These are phyloP conservation scores for Saccharomycopsis fibuligera DNA, from an alignment of 805 yeast species.

Conservation along the genomic window DNA sequence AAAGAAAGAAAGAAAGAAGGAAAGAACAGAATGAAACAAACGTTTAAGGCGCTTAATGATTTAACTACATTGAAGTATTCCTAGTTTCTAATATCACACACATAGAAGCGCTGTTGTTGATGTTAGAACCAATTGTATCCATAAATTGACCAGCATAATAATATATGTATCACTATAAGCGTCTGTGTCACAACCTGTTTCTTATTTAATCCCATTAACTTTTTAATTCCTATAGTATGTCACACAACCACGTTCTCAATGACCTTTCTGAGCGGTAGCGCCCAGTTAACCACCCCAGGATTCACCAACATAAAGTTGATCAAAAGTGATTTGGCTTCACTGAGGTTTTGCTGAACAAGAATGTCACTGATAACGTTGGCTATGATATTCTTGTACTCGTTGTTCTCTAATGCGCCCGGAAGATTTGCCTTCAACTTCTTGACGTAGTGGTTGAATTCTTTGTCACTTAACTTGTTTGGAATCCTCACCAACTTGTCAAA, in stretches of 20 bases:
- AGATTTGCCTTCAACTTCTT: conserved; percentile 30
- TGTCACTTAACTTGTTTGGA: conserved; percentile 32
- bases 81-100: too few species aligned
- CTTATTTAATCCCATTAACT: too few species aligned
- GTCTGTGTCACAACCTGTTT: too few species aligned
- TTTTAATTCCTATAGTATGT: too few species aligned
- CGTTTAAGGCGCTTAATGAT: too few species aligned
- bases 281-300: conserved; percentile 58
- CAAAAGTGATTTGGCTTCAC: conserved; percentile 30
- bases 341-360: conserved; percentile 6
- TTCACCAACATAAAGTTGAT: conserved; percentile 51
- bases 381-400: conserved; percentile 8
- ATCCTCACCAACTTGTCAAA: conserved; percentile 26
- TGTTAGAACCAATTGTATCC: too few species aligned
- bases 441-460: conserved; percentile 39
- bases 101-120: too few species aligned
- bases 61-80: too few species aligned
- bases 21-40: neutral
- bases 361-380: conserved; percentile 20
- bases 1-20: neutral
- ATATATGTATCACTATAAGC: too few species aligned
- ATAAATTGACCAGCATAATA: too few species aligned
- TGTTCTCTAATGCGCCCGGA: conserved; percentile 16
- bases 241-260: conserved; percentile 34
- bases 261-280: conserved; percentile 57